Conservation (phyloP, 2,329 filamentous ascomycete species). For the Colletotrichum melonis region DNA sequence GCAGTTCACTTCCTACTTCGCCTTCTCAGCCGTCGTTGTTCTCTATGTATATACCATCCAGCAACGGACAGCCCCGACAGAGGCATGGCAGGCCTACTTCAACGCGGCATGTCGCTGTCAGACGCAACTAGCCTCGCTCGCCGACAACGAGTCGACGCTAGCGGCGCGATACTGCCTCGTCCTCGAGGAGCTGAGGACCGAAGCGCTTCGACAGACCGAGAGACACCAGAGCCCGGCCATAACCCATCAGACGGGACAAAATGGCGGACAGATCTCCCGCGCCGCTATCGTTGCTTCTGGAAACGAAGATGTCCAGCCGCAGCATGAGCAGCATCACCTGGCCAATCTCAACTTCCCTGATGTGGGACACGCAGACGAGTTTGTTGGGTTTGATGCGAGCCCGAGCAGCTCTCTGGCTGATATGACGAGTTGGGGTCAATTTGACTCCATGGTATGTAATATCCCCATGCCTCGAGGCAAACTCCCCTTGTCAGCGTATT, state of each 20-base stretch:
- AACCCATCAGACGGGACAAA: background rate
- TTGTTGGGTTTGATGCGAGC: slow-evolving; percentile 28
- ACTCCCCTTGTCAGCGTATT: background rate
- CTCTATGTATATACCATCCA: slow-evolving; percentile 58
- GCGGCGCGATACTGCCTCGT: slow-evolving; percentile 55
- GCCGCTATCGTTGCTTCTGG: background rate
- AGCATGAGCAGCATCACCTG: slow-evolving; percentile 6
- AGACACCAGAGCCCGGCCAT: background rate
- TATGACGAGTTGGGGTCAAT: slow-evolving; percentile 37
- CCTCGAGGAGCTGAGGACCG: slow-evolving; percentile 46
- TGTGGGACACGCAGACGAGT: slow-evolving; percentile 9
- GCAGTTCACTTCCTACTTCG: slow-evolving; percentile 54
- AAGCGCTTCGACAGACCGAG: slow-evolving; percentile 31
- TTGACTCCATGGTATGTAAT: slow-evolving; percentile 30
- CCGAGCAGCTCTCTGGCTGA: slow-evolving; percentile 26
- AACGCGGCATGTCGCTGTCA: slow-evolving; percentile 53
- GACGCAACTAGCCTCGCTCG: slow-evolving; percentile 49
- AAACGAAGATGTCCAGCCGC: background rate
- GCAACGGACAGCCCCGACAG: slow-evolving; percentile 41
- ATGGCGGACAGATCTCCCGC: background rate
- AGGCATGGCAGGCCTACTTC: slow-evolving; percentile 46
- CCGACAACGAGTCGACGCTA: slow-evolving; percentile 49
- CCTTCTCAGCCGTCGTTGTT: slow-evolving; percentile 56
- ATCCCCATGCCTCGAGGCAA: rapidly evolving
- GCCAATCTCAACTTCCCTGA: slow-evolving; percentile 14